Base-by-base conservation (phyloP, 371 early-diverging fungal genomes). In the Mucor mucedo region DNA sequence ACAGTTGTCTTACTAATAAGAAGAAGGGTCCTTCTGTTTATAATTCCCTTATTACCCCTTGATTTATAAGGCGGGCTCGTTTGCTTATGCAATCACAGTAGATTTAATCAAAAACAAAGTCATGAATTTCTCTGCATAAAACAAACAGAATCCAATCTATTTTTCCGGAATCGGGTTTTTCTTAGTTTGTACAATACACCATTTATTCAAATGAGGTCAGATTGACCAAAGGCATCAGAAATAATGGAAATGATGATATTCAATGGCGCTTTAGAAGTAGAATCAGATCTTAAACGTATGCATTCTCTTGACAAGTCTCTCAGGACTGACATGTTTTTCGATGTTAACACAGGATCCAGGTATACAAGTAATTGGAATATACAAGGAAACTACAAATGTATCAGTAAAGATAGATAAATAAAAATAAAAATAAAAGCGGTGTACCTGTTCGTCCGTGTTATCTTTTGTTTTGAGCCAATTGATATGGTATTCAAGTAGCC, bases 191-290 rank as follows among this genome's bases (percentile, higher is more conserved):
- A 21, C 21, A 21, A 21, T 21, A 21, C 21, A 21, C 21, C 21
- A 21, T 21, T 21, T 21, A 21, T 29, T 52, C 44, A 63, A 38
- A 63, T 1, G 44, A 80, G 60, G 64, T 81, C 82, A 1, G 69
- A 59, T 44, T 81, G 82, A 10, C 77, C 73, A 55, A 69, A 81
- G 1, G 59, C 68, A 38, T 66, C 66, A 27, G 74, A 58, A 50
- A 81, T 73, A 39, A 81, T 77, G 7, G 72, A 64, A 39, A 81
- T 75, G 42, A 81, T 65, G 16, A 73, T 72, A 50, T 81, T 81
- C 27, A 78, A 60, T 40, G 69, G 70, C 8, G 69, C 60, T 2
- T 69, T 61, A 27, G 59, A 56, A 2, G 62, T 60, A 9, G 58
- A 54, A 11, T 35, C 27, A 3, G 21, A 44, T 42, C 82, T 59